A percentile compares a stretch with the other conserved stretches of the same genome.
These are phyloP conservation scores for Ascoidea rubescens DNA, from an alignment of 805 yeast species.

Conservation along the genomic window DNA sequence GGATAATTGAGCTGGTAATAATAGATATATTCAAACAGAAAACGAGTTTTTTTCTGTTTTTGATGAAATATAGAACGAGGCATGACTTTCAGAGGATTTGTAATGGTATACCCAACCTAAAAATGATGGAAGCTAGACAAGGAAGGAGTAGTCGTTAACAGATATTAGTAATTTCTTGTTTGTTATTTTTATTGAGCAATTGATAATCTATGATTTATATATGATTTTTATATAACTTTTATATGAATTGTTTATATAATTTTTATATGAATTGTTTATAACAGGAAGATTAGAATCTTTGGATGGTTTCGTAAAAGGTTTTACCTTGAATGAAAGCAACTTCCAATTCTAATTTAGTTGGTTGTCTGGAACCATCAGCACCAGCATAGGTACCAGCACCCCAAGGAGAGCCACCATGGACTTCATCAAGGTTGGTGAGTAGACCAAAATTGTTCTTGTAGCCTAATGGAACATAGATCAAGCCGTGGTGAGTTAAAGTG, in stretches of 20 bases:
- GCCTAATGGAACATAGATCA: conserved; percentile 67
- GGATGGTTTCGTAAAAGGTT: conserved; percentile 36
- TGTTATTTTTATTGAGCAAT: neutral
- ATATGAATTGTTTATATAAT: neutral
- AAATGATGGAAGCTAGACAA: too few species aligned
- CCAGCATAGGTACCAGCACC: conserved; percentile 78
- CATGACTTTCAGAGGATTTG: too few species aligned
- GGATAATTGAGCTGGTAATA: too few species aligned
- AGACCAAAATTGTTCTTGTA: conserved; percentile 43
- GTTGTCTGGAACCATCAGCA: conserved; percentile 61
- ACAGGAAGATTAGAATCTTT: conserved; percentile 15
- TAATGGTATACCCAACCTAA: too few species aligned
- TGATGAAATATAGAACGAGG: too few species aligned
- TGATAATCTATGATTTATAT: too few species aligned
- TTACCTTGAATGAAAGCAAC: conserved; percentile 59
- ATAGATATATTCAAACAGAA: too few species aligned
- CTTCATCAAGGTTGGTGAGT: conserved; percentile 43
- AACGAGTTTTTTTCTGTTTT: too few species aligned
- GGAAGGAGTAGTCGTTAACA: too few species aligned
- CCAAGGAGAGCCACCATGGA: conserved; percentile 78
- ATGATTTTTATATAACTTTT: too few species aligned
- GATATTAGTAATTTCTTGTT: too few species aligned
- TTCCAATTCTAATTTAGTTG: conserved; percentile 46
- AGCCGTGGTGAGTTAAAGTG: conserved; percentile 61
- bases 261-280: conserved; percentile 1